Evolutionary conservation across 2,329 filamentous ascomycete species (phyloP).

Genomic region (Aspergillus sp.): DNA sequence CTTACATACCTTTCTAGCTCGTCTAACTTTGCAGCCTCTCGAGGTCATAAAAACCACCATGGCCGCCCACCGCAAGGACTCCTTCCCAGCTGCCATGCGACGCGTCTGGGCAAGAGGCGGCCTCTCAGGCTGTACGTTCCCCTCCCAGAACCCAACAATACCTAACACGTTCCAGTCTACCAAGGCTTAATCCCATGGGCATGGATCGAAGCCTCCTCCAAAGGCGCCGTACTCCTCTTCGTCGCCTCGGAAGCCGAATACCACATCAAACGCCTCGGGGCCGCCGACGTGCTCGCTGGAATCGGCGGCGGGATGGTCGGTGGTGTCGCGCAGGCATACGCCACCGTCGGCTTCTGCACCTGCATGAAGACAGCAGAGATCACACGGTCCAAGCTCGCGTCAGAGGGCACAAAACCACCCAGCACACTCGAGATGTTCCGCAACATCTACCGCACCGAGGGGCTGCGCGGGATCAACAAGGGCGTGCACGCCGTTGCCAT

Average conservation of each 20-base stretch:
- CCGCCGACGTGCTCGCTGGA: constrained; percentile 77
- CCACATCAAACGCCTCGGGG: constrained; percentile 78
- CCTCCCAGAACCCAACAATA: too few relatives aligned
- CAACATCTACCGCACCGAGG: too few relatives aligned
- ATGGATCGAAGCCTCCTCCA: constrained; percentile 98
- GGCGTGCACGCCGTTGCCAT: too few relatives aligned
- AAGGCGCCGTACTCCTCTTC: constrained; percentile 95
- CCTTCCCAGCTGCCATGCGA: background rate
- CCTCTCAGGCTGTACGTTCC: too few relatives aligned
- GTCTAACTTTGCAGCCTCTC: too few relatives aligned
- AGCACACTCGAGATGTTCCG: constrained; percentile 53
- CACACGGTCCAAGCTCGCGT: constrained; percentile 83
- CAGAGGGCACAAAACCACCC: constrained; percentile 77
- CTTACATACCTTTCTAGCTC: too few relatives aligned
- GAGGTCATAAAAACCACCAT: constrained; percentile 4
- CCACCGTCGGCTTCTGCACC: constrained; percentile 98
- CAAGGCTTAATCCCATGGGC: constrained; percentile 92
- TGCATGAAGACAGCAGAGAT: constrained; percentile 99
- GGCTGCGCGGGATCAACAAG: too few relatives aligned
- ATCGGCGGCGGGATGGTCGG: constrained; percentile 86
- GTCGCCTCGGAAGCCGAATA: constrained; percentile 95
- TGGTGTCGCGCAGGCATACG: constrained; percentile 93
- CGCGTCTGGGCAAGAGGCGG: background rate
- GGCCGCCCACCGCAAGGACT: background rate
- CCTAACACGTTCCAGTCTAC: constrained; percentile 64